Evolutionary conservation across 2,329 filamentous ascomycete genomes (phyloP), one percentile per base, ranked within the genome.

Genomic region (Calonectria montana): DNA sequence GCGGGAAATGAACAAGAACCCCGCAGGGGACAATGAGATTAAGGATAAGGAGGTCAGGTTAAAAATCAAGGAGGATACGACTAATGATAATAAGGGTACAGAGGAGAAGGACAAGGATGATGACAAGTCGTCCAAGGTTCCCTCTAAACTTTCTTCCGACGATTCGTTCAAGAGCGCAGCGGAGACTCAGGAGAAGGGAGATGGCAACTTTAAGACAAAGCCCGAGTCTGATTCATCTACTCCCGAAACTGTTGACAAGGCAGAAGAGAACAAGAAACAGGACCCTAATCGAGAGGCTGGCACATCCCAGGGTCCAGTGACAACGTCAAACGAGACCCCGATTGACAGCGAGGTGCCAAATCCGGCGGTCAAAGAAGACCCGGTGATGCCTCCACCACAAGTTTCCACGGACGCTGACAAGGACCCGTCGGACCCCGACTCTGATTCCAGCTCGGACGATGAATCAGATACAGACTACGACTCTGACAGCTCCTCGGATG

Each of bases 391-490:
- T 10, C 67, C 75, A 41, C 57, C 75, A 13, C 39, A 31, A 65
- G 45, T 27, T 39, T 23, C 35, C 15, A 72, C 69, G 4, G 74
- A 77, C 16, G 65, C 73, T 18, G 61, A 64, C 2, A 65, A 65
- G 7, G 69, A 75, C 23, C 72, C 74, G 6, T 37, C 69, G 53
- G 70, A 67, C 13, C 61, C 73, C 57, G 64, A 67, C 3, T 70
- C 73, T 3, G 72, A 73, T 25, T 71, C 77, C 21, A 73, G 76
- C 57, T 78, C 77, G 18, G 78, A 75, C 41, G 74, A 76, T 10
- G 73, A 76, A n/a, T 75, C 73, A 5, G 75, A 76, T 1, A 73
- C 73, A 2, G 70, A 67, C n/a, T 72, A 73, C 16, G 71, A 76
- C 9, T 75, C 75, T 16, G 76, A 80, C 21, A 70, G 65, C 41